Base-by-base conservation (phyloP, 2,329 filamentous ascomycete species). In the Aspergillus pseudoterreus region DNA sequence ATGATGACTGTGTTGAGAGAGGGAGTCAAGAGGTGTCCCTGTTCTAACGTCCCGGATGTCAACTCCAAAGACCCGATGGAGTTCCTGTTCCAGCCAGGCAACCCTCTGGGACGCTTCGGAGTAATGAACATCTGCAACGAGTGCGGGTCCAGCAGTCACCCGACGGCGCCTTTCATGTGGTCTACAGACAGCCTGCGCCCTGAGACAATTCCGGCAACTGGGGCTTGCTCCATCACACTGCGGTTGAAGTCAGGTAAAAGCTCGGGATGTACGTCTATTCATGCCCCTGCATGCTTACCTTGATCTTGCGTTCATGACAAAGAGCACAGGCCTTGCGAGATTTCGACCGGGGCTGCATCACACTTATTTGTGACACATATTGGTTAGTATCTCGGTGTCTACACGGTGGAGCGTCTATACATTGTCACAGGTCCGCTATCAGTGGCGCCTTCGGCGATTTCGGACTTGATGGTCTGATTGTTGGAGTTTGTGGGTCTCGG, bases 291-390 rank as follows among this genome's bases (percentile, higher is more conserved):
- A 42, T 22, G 17, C 44, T 36, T 17, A 47, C 44, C 32, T 36
- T 35, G 15, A 47, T 47, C 44, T 47, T 47, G 21, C 44, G 44
- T 47, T 47, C 44, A 36, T 47, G 44, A 22, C 44, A 47, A 4
- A 47, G 44, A 47, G 44, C 44, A 47, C 44, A 47, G 30, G 44
- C 44, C 32, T 47, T 47, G 6, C 44, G 44, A 22, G 44, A 47
- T 22, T 38, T 47, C n/a, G 22, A 11, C 12, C 44, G 44, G 19
- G 44, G 35, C 32, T 47, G 44, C 44, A 47, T 47, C 15, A 35
- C 27, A 47, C 15, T 10, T 42, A 42, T 42, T 19, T 42, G 19
- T 42, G 15, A 22, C 19, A 42, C n/a, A 42, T 38, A 12, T 10
- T 6, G 15, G 11, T 42, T 42, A 42, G 19, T 42, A 42, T 42